Percentiles rank a stretch among this genome's conserved stretches.
phyloP scores from a whole-genome alignment of 805 yeast species.

The Yarrowia phangngaensis region DNA sequence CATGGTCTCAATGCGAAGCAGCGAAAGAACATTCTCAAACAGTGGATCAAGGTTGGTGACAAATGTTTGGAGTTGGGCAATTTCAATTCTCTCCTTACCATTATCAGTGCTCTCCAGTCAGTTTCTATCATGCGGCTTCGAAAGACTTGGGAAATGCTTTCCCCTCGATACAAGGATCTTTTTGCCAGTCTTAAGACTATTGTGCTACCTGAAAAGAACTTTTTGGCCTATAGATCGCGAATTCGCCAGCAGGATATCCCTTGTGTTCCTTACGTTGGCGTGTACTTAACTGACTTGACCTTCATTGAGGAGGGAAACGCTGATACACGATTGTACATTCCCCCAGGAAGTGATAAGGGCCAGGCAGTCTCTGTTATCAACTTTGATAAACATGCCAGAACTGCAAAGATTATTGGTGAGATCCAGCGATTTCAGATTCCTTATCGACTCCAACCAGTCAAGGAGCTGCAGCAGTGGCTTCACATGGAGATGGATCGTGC shows the following conservation, averaged over 20 bases:
- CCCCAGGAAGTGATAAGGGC: conserved; percentile 27
- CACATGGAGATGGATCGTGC: conserved; percentile 37
- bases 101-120: conserved; percentile 39
- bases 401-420: conserved; percentile 36
- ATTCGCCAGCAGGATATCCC: conserved; percentile 33
- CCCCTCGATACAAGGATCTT: conserved; percentile 33
- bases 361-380: conserved; percentile 35
- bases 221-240: conserved; percentile 37
- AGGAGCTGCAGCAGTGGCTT: conserved; percentile 39
- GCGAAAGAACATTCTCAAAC: conserved; percentile 38
- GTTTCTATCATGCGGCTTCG: conserved; percentile 39
- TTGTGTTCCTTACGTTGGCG: conserved; percentile 41
- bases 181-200: conserved; percentile 35
- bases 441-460: conserved; percentile 29
- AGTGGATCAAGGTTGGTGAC: conserved; percentile 41
- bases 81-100: conserved; percentile 38
- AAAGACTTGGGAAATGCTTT: conserved; percentile 38
- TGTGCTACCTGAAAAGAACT: conserved; percentile 40
- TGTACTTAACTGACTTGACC: conserved; percentile 39
- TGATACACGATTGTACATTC: conserved; percentile 27
- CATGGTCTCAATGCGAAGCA: conserved; percentile 35
- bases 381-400: conserved; percentile 39
- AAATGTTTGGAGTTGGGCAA: conserved; percentile 37
- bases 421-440: conserved; percentile 39
- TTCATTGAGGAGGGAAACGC: conserved; percentile 42